phyloP scores from a whole-genome alignment of 169 alveolate species.

The Plasmodium vivax region DNA sequence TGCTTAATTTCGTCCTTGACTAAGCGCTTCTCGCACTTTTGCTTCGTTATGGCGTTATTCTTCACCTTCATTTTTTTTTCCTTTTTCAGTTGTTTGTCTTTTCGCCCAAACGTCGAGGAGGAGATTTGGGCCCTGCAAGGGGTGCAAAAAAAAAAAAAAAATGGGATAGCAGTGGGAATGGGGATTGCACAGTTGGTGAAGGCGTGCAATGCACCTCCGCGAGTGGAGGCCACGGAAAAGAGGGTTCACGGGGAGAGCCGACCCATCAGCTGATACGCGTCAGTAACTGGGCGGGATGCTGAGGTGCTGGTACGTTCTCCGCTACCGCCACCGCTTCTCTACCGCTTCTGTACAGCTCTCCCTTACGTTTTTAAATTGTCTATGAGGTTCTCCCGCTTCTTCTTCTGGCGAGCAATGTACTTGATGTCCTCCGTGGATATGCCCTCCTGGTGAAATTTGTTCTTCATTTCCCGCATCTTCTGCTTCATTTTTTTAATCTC shows the following conservation, averaged over 20 bases:
- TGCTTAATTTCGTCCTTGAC: constrained; percentile 48
- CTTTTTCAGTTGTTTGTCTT: constrained; percentile 39
- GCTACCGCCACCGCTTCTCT: not conserved
- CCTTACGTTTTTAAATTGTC: constrained; percentile 54
- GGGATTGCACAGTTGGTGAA: not conserved
- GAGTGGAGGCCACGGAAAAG: not conserved
- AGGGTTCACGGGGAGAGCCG: not conserved
- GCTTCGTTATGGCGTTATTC: constrained; percentile 15
- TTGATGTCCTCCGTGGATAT: constrained; percentile 33
- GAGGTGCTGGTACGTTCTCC: not conserved
- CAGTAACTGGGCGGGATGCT: not conserved
- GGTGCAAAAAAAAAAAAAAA: not conserved
- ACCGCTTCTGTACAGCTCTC: not conserved
- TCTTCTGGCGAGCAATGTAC: constrained; percentile 34
- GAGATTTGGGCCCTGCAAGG: constrained; percentile 43
- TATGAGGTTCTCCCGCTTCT: constrained; percentile 25
- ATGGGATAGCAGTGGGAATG: not conserved
- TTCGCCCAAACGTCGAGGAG: constrained; percentile 50
- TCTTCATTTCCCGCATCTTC: constrained; percentile 48
- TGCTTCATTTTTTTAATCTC: constrained; percentile 66
- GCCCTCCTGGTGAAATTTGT: constrained; percentile 51
- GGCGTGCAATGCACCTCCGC: not conserved
- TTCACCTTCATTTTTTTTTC: constrained; percentile 31
- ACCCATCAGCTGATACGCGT: not conserved
- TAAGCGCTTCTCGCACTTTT: constrained; percentile 36